Percentiles rank a stretch among this genome's conserved stretches.
phyloP scores from a whole-genome alignment of 768 basidiomycete genomes.

The Panaeolus papilionaceus region DNA sequence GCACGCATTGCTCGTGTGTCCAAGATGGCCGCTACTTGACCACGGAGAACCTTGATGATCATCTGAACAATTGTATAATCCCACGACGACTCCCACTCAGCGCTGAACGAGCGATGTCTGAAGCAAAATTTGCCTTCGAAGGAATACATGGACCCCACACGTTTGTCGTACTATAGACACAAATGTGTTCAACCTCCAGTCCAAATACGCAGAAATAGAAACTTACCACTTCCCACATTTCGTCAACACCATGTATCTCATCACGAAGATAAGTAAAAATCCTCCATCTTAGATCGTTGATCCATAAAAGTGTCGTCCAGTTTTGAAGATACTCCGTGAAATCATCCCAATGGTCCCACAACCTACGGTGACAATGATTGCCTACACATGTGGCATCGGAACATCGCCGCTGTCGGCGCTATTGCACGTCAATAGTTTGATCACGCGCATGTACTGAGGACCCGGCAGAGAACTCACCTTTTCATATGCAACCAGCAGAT shows the following conservation, averaged over 20 bases:
- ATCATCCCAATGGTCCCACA: background rate
- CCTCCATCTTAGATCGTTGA: background rate
- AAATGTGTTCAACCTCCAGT: too few relatives aligned
- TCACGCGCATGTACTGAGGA: too few relatives aligned
- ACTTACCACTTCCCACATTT: background rate
- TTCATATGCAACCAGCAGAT: background rate
- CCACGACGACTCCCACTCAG: background rate
- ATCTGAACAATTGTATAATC: background rate
- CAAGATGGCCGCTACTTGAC: too few relatives aligned
- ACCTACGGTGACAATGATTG: background rate
- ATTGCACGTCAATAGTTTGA: background rate
- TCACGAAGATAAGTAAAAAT: background rate
- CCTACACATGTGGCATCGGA: background rate
- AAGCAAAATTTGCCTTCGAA: background rate
- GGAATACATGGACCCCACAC: background rate
- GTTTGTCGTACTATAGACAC: background rate
- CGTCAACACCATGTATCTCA: background rate
- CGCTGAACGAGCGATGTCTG: background rate
- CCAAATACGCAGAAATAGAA: background rate
- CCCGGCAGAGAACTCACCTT: background rate
- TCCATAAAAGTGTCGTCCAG: background rate
- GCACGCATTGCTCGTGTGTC: too few relatives aligned
- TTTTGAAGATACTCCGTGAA: background rate
- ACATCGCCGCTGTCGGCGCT: background rate
- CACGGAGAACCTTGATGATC: background rate